Evolutionary conservation across 2,329 filamentous ascomycete species (phyloP).

Genomic region (Endoconidiophora polonica): DNA sequence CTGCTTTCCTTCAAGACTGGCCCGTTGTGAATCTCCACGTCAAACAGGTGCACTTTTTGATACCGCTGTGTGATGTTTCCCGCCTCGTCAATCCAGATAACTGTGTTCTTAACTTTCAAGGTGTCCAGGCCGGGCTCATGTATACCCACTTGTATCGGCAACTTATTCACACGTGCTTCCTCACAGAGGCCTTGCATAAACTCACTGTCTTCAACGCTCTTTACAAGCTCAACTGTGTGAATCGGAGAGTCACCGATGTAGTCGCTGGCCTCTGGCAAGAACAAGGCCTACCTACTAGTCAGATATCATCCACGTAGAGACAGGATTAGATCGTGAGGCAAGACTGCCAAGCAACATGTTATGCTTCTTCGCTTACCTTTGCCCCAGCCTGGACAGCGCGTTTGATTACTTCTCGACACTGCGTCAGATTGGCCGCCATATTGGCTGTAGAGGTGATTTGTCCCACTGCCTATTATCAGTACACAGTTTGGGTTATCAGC

Average conservation of each 20-base stretch:
- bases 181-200: conserved; percentile 63
- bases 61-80: conserved; percentile 30
- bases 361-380: neutral
- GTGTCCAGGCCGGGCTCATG: conserved; percentile 49
- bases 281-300: conserved; percentile 43
- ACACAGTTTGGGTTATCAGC: neutral
- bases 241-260: conserved; percentile 59
- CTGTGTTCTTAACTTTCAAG: conserved; percentile 31
- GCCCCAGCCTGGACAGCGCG: conserved; percentile 8
- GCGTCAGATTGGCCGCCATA: conserved; percentile 10
- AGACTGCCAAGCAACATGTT: neutral
- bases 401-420: conserved; percentile 8
- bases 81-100: conserved; percentile 27
- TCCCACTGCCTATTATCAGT: conserved; percentile 11
- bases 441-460: conserved; percentile 13
- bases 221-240: conserved; percentile 55
- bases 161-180: conserved; percentile 42
- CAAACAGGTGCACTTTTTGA: conserved; percentile 85
- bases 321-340: neutral
- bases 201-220: conserved; percentile 44
- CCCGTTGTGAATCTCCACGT: conserved; percentile 31
- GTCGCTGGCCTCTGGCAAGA: conserved; percentile 82
- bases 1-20: conserved; percentile 28
- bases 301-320: neutral
- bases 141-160: conserved; percentile 75